Evolutionary conservation across 2,329 filamentous ascomycete species (phyloP), one percentile per base, ranked within the genome.

Genomic region (Albifimbria verrucaria): DNA sequence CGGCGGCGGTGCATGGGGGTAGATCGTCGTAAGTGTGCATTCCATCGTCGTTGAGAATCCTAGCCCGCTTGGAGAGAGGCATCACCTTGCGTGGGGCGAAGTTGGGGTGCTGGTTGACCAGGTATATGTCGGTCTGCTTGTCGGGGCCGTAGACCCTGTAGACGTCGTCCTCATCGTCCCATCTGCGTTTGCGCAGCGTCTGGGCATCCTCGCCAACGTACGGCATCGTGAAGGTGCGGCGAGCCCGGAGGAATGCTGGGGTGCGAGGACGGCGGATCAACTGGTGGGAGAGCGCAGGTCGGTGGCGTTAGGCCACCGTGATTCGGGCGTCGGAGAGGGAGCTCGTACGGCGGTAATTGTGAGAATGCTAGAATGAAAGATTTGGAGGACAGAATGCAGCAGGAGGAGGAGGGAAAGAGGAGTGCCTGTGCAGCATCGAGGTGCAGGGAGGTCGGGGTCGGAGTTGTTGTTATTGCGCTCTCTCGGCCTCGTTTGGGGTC

Each of bases 171-270:
- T 67, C 65, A 32, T 62, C 61, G 28, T 63, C 64, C 59, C 70
- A 62, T 59, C 68, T 63, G 55, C 70, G 67, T 52, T 72, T 72
- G 47, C 64, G 62, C 36, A 70, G 70, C 28, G 70, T 62, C 9
- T 58, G 56, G 52, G 55, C 55, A 57, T 66, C 67, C 50, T 65
- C 59, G 52, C 63, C 63, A 50, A 72, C 68, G 47, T 64, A 72
- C 20, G 69, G 70, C 70, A 72, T 72, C 36, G 51, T 66, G 43
- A 45, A 39, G 32, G 12, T 39, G 12, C 18, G 18, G 12, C 32
- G 32, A 39, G 32, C 12, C 32, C 32, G 12, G 4, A n/a, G 12
- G 32, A 39, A n/a, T 5, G 32, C 32, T 12, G 32, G 32, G 5
- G 32, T 39, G 32, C 18, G 15, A 17, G 32, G 32, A 17, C 18